phyloP scores from a whole-genome alignment of 2,329 filamentous ascomycete genomes.

The Didymella segeticola region DNA sequence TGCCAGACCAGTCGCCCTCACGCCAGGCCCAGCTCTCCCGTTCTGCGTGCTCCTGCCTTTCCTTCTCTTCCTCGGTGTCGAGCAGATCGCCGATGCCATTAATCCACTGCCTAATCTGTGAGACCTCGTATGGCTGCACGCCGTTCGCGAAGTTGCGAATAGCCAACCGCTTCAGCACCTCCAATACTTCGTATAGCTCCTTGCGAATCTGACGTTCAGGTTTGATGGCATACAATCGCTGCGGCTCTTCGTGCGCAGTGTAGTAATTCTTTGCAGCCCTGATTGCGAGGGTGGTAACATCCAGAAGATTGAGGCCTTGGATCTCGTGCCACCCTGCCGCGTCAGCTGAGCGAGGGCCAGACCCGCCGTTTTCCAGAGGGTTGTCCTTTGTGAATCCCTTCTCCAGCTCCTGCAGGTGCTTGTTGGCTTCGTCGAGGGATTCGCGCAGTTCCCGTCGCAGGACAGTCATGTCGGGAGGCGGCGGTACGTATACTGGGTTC shows the following conservation, averaged over 20 bases:
- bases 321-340: conserved; percentile 80
- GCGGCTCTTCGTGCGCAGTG: conserved; percentile 86
- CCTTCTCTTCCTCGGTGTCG: conserved; percentile 76
- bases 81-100: conserved; percentile 78
- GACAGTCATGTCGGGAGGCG: conserved; percentile 81
- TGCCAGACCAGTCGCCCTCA: conserved; percentile 73
- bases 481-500: conserved; percentile 79
- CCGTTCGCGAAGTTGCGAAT: conserved; percentile 85
- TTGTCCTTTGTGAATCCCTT: conserved; percentile 35
- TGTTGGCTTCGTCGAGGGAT: conserved; percentile 72
- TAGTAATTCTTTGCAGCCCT: conserved; percentile 96
- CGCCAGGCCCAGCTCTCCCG: conserved; percentile 82
- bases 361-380: conserved; percentile 15
- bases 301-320: conserved; percentile 89
- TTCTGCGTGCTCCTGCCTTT: conserved; percentile 74
- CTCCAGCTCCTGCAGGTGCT: conserved; percentile 68
- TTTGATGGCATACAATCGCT: conserved; percentile 84
- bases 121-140: conserved; percentile 77
- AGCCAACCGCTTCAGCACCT: conserved; percentile 90
- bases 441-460: conserved; percentile 74
- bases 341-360: conserved; percentile 32
- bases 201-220: conserved; percentile 84
- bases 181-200: conserved; percentile 85
- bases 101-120: conserved; percentile 81
- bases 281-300: conserved; percentile 94